Percentiles rank a stretch among this genome's conserved stretches.
phyloP scores from a whole-genome alignment of 2,329 filamentous ascomycete species.

The Cladophialophora chaetospira region DNA sequence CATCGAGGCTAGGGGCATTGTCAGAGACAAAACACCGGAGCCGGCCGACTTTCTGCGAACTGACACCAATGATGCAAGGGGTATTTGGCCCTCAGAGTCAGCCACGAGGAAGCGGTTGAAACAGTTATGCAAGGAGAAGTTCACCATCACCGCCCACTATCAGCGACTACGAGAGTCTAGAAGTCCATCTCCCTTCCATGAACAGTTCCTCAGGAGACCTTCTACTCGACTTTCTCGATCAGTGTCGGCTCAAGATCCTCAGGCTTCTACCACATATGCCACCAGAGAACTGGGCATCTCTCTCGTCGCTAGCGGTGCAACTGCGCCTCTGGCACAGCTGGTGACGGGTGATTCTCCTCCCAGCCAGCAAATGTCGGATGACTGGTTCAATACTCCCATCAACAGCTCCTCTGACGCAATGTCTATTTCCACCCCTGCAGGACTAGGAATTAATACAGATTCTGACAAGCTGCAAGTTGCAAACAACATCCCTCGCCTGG shows the following conservation, averaged over 20 bases:
- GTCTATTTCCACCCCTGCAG: constrained; percentile 27
- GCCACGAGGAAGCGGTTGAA: constrained; percentile 61
- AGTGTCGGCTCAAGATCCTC: constrained; percentile 28
- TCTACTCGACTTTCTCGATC: constrained; percentile 32
- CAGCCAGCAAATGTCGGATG: constrained; percentile 31
- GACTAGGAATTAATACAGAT: constrained; percentile 29
- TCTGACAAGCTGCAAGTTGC: constrained; percentile 27
- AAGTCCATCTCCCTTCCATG: constrained; percentile 60
- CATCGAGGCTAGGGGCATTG: constrained; percentile 25
- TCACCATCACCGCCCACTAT: constrained; percentile 65
- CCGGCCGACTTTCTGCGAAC: constrained; percentile 32
- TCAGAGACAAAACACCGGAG: constrained; percentile 32
- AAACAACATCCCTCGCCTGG: constrained; percentile 45
- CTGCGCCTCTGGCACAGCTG: constrained; percentile 40
- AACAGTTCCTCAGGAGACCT: constrained; percentile 39
- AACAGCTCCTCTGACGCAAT: constrained; percentile 23
- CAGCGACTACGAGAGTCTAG: constrained; percentile 62
- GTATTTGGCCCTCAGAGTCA: constrained; percentile 59
- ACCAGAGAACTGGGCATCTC: constrained; percentile 50
- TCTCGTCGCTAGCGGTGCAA: constrained; percentile 45
- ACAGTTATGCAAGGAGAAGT: constrained; percentile 62
- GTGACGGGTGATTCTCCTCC: constrained; percentile 36
- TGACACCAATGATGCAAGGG: constrained; percentile 35
- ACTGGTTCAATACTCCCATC: constrained; percentile 43
- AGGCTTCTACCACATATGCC: constrained; percentile 40